Percentiles rank a stretch among this genome's conserved stretches.
Evolutionary conservation across 2,329 filamentous ascomycete species (phyloP).

Genomic region (Herpotrichia juniperi): DNA sequence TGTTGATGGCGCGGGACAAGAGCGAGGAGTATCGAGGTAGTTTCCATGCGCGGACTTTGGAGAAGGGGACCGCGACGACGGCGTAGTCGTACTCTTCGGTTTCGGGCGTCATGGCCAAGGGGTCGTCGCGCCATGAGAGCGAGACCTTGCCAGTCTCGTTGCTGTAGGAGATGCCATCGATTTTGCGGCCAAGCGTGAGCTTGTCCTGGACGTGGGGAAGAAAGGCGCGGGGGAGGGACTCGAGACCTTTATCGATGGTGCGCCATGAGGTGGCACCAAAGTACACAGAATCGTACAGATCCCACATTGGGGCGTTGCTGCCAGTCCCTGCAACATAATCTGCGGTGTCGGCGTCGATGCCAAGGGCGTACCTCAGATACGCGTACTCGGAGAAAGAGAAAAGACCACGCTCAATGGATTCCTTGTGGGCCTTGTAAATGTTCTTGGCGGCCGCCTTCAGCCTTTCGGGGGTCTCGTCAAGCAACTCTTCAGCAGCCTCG

Average conservation of each 20-base stretch:
- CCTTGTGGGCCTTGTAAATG: constrained; percentile 60
- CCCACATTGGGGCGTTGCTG: constrained; percentile 55
- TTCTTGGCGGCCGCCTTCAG: constrained; percentile 53
- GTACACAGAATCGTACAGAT: constrained; percentile 63
- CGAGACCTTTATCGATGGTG: constrained; percentile 69
- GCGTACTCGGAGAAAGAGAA: constrained; percentile 70
- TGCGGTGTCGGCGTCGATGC: constrained; percentile 60
- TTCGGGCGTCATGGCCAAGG: constrained; percentile 49
- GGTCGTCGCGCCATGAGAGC: constrained; percentile 62
- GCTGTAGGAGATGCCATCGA: constrained; percentile 64
- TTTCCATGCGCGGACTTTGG: constrained; percentile 67
- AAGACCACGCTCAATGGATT: constrained; percentile 59
- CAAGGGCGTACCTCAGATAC: constrained; percentile 66
- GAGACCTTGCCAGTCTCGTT: constrained; percentile 59
- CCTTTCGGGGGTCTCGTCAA: constrained; percentile 23
- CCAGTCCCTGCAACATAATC: constrained; percentile 46
- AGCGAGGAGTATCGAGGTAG: constrained; percentile 61
- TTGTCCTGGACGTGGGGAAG: constrained; percentile 64
- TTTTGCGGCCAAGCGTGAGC: constrained; percentile 61
- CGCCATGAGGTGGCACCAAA: constrained; percentile 65
- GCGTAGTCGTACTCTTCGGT: constrained; percentile 68
- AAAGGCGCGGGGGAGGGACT: constrained; percentile 67
- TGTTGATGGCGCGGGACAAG: constrained; percentile 54
- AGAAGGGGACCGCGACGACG: constrained; percentile 69
- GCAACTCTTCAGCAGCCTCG: constrained; percentile 27